These are phyloP conservation scores for Jacaranda mimosifolia DNA, from an alignment of 257 asterid species.

Conservation along the genomic window DNA sequence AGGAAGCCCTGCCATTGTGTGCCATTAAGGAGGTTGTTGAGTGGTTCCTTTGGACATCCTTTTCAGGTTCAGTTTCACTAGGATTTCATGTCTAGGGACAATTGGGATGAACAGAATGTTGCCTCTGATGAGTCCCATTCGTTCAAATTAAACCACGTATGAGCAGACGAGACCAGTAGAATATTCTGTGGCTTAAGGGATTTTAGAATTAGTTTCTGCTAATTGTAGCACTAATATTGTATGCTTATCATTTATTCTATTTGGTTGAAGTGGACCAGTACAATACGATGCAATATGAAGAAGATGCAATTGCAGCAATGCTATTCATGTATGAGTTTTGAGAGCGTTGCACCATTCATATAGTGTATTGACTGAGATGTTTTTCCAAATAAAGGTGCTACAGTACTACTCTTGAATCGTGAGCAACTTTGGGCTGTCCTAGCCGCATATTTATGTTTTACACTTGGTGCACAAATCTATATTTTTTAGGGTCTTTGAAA, in stretches of 20 bases:
- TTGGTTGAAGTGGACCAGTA: not conserved
- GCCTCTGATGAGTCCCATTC: constrained; percentile 41
- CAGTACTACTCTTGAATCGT: too few species aligned
- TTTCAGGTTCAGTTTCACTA: constrained; percentile 24
- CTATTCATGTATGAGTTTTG: not conserved
- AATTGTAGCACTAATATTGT: not conserved
- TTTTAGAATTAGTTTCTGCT: constrained; percentile 6
- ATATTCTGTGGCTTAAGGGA: constrained; percentile 37
- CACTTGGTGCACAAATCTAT: too few species aligned
- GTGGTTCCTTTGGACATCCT: constrained; percentile 32
- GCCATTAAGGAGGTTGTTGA: constrained; percentile 52
- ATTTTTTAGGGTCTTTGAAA: too few species aligned
- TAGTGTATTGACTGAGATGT: too few species aligned
- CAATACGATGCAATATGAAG: not conserved
- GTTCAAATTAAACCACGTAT: constrained; percentile 37
- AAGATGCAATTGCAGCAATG: not conserved
- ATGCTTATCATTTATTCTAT: not conserved
- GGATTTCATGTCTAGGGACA: constrained; percentile 24
- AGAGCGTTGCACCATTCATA: not conserved
- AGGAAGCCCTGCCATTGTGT: constrained; percentile 27
- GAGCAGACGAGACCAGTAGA: constrained; percentile 31
- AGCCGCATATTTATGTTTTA: too few species aligned
- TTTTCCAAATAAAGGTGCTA: too few species aligned
- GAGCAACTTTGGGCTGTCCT: too few species aligned
- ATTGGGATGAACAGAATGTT: constrained; percentile 48